Conservation (phyloP, 2,329 filamentous ascomycete species). For the Aspergillus eucalypticola region DNA sequence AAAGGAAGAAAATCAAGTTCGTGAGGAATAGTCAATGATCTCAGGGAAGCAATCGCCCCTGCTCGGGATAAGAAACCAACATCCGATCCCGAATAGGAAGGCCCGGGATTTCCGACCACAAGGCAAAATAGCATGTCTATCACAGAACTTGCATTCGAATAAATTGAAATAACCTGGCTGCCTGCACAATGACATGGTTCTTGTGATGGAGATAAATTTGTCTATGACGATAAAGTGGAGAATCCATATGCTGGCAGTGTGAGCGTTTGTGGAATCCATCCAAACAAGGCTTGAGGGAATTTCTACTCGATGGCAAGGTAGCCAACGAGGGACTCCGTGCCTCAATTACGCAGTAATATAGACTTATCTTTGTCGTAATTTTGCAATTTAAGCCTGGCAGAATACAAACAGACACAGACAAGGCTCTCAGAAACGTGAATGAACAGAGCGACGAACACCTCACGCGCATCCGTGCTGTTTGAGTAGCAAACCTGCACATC, state of each 20-base stretch:
- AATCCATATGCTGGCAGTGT: no score
- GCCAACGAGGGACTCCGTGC: no score
- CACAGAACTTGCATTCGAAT: no score
- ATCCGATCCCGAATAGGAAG: not conserved
- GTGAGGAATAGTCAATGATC: not conserved
- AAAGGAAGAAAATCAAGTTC: no score
- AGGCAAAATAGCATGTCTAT: not conserved
- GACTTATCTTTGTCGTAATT: no score
- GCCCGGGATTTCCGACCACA: not conserved
- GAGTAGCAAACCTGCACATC: not conserved
- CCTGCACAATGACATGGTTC: not conserved
- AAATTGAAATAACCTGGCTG: not conserved
- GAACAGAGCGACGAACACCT: not conserved
- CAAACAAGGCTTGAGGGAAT: no score
- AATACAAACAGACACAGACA: not conserved
- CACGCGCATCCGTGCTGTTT: not conserved
- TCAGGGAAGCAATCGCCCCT: not conserved
- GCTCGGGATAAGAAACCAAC: not conserved
- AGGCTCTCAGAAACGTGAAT: not conserved
- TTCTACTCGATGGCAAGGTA: no score
- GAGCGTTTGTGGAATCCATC: no score
- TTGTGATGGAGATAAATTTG: not conserved
- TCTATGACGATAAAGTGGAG: not conserved
- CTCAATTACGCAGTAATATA: no score
- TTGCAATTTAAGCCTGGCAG: no score